Evolutionary conservation across 768 basidiomycete genomes (phyloP).

Genomic region (Imleria badia): DNA sequence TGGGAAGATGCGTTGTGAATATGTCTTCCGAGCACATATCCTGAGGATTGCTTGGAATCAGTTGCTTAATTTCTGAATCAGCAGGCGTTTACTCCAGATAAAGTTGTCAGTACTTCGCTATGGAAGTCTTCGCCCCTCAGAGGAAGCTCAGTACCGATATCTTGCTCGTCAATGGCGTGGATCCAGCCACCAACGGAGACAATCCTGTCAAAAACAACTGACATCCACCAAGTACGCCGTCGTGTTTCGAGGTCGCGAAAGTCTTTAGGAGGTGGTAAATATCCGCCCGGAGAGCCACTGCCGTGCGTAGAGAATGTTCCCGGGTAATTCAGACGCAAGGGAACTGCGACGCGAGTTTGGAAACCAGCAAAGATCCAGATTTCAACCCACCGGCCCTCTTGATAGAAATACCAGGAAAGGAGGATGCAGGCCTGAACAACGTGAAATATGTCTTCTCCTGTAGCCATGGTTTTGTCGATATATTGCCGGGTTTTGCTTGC

Average conservation of each 20-base stretch:
- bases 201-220: constrained; percentile 82
- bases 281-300: constrained; percentile 70
- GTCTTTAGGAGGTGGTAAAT: constrained; percentile 77
- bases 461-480: constrained; percentile 89
- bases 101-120: constrained; percentile 50
- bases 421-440: constrained; percentile 87
- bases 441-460: constrained; percentile 80
- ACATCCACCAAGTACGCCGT: constrained; percentile 90
- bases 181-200: constrained; percentile 83
- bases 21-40: constrained; percentile 61
- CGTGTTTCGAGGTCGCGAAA: constrained; percentile 73
- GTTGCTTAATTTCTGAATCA: constrained; percentile 42
- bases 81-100: constrained; percentile 3
- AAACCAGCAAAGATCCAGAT: constrained; percentile 90
- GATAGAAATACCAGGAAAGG: constrained; percentile 89
- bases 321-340: constrained; percentile 81
- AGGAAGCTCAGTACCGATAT: constrained; percentile 83
- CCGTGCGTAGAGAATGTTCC: constrained; percentile 76
- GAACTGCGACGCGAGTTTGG: constrained; percentile 78
- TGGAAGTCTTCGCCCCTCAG: constrained; percentile 76
- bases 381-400: constrained; percentile 88
- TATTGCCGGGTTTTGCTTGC: constrained; percentile 84
- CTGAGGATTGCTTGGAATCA: constrained; percentile 73
- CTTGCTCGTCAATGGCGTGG: constrained; percentile 80
- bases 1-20: constrained; percentile 67